Conservation (phyloP, 805 yeast species). For the Suhomyces emberorum region DNA sequence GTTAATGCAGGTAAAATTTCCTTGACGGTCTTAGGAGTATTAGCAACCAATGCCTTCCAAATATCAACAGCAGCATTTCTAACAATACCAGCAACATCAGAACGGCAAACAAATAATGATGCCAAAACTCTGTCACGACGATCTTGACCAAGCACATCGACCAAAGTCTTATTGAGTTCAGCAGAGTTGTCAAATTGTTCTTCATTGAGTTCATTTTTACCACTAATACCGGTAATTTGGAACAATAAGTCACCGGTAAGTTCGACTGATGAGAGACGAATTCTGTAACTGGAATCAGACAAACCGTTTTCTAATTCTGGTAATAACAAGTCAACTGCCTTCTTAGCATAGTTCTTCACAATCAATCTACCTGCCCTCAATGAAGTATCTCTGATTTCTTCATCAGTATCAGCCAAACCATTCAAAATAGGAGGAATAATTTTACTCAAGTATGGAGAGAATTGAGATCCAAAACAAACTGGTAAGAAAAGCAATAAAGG, state of each 20-base stretch:
- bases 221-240: conserved; percentile 89
- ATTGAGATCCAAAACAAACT: conserved; percentile 88
- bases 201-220: conserved; percentile 66
- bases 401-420: conserved; percentile 89
- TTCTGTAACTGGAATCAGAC: conserved; percentile 76
- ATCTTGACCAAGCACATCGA: conserved; percentile 79
- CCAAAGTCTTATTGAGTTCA: conserved; percentile 60
- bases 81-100: conserved; percentile 84
- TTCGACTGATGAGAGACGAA: conserved; percentile 90
- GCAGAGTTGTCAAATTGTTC: conserved; percentile 45
- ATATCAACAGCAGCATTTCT: conserved; percentile 88
- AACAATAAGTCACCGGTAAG: conserved; percentile 91
- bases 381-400: conserved; percentile 82
- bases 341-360: conserved; percentile 85
- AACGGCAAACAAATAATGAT: conserved; percentile 87
- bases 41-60: conserved; percentile 95
- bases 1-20: conserved; percentile 87
- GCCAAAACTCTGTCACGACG: conserved; percentile 86
- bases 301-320: conserved; percentile 94
- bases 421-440: conserved; percentile 89
- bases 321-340: conserved; percentile 86
- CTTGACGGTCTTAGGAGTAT: conserved; percentile 91
- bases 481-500: conserved; percentile 88
- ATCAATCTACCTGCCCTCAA: conserved; percentile 89
- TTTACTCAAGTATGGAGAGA: conserved; percentile 80